phyloP scores from a whole-genome alignment of 306 rosid genomes.

The Prunus fruticosa region DNA sequence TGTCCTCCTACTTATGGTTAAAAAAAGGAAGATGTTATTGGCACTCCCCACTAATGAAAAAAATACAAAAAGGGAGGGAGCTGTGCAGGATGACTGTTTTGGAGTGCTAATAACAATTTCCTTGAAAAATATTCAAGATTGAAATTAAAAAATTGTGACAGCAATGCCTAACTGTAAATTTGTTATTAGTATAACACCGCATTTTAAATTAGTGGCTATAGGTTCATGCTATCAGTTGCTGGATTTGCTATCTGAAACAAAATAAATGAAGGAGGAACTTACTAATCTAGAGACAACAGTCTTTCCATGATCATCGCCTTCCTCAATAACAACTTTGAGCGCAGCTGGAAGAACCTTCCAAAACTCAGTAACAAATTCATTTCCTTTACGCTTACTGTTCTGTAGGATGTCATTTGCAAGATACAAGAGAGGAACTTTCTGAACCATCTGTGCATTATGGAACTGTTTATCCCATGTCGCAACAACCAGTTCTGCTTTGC shows the following conservation, averaged over 20 bases:
- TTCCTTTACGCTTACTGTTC: slow-evolving; percentile 92
- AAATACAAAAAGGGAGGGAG: too few relatives aligned
- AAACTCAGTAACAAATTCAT: slow-evolving; percentile 86
- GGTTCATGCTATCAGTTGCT: neutral
- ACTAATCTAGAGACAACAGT: slow-evolving; percentile 67
- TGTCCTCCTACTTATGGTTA: neutral
- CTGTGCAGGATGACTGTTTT: too few relatives aligned
- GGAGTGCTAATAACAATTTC: too few relatives aligned
- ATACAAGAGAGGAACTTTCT: slow-evolving; percentile 74
- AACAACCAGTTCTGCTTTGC: slow-evolving; percentile 86
- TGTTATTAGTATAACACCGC: neutral
- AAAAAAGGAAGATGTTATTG: neutral
- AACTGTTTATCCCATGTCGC: slow-evolving; percentile 83
- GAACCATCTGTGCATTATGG: slow-evolving; percentile 54
- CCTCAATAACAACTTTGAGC: slow-evolving; percentile 55
- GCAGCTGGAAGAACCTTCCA: slow-evolving; percentile 90
- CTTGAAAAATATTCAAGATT: neutral
- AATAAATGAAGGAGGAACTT: slow-evolving; percentile 17
- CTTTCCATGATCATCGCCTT: slow-evolving; percentile 64
- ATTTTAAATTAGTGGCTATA: neutral
- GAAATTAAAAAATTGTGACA: too few relatives aligned
- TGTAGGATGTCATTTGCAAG: slow-evolving; percentile 97
- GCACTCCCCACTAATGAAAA: too few relatives aligned
- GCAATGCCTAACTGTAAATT: neutral
- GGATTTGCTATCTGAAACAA: neutral